These are phyloP conservation scores for Juglanconis sp. DNA, from an alignment of 2,329 filamentous ascomycete species.

Conservation along the genomic window DNA sequence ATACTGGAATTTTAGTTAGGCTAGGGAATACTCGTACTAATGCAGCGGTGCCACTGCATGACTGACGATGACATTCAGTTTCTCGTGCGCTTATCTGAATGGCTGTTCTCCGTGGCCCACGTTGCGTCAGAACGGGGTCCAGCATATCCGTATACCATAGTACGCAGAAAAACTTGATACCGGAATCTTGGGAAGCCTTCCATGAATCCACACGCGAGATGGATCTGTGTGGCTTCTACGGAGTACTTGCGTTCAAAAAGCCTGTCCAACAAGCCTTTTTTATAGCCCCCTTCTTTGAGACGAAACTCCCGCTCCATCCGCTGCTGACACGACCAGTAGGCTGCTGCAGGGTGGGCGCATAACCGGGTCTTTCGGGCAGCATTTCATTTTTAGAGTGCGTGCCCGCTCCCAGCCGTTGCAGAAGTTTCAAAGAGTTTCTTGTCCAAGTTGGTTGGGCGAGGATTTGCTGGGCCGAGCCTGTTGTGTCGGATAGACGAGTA, in stretches of 20 bases:
- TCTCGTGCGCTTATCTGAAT: neutral
- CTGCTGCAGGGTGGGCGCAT: slow-evolving; percentile 7
- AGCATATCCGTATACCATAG: neutral
- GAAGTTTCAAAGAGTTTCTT: neutral
- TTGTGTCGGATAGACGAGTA: neutral
- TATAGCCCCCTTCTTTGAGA: neutral
- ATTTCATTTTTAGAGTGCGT: neutral
- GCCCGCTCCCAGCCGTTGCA: neutral
- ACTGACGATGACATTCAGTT: neutral
- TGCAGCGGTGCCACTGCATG: neutral
- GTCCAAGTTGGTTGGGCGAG: neutral
- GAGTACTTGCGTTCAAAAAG: neutral
- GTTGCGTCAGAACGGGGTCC: neutral
- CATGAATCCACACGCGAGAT: neutral
- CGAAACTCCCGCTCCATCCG: neutral
- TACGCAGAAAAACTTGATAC: neutral
- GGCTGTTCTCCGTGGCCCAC: neutral
- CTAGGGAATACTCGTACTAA: neutral
- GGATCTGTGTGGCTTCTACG: neutral
- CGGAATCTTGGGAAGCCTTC: neutral
- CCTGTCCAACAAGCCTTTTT: neutral
- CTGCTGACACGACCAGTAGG: neutral
- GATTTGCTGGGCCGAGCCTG: neutral
- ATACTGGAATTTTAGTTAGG: too few species aligned
- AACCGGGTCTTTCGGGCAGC: neutral